Conservation (phyloP, 257 asterid genomes). For the Pogostemon cablin region DNA sequence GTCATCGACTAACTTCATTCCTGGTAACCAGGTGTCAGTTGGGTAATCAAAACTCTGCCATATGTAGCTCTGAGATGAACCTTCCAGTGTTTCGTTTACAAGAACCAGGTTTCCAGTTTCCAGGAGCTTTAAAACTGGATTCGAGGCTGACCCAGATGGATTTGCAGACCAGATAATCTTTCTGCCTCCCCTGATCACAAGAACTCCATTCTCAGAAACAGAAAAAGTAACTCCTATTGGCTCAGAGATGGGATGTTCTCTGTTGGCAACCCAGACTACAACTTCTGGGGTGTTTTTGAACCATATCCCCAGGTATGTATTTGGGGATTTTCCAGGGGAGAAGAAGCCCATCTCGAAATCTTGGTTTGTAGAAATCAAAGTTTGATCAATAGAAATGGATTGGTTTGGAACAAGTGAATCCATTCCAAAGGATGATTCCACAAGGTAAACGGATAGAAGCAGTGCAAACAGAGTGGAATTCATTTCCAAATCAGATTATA, state of each 20-base stretch:
- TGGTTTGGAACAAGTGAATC: constrained; percentile 34
- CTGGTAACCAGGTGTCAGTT: constrained; percentile 10
- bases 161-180: constrained; percentile 26
- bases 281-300: constrained; percentile 3
- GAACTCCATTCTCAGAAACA: neutral
- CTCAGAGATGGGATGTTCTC: constrained; percentile 27
- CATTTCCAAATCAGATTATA: too few relatives aligned
- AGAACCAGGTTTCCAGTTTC: constrained; percentile 37
- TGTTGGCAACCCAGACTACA: constrained; percentile 36
- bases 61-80: neutral
- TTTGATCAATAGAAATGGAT: constrained; percentile 24
- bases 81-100: neutral
- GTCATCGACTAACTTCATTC: constrained; percentile 4
- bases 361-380: constrained; percentile 36
- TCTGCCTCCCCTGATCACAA: neutral
- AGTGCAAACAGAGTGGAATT: neutral
- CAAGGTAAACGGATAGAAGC: neutral
- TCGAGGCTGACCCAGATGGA: neutral
- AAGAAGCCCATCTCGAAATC: constrained; percentile 34
- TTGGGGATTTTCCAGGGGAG: constrained; percentile 7
- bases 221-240: neutral
- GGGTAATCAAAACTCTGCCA: constrained; percentile 42
- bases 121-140: constrained; percentile 29
- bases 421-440: neutral
- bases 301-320: neutral